Evolutionary conservation across 345 rosid genomes (phyloP), one percentile per base, ranked within the genome.

Genomic region (Eucalyptus grandis): DNA sequence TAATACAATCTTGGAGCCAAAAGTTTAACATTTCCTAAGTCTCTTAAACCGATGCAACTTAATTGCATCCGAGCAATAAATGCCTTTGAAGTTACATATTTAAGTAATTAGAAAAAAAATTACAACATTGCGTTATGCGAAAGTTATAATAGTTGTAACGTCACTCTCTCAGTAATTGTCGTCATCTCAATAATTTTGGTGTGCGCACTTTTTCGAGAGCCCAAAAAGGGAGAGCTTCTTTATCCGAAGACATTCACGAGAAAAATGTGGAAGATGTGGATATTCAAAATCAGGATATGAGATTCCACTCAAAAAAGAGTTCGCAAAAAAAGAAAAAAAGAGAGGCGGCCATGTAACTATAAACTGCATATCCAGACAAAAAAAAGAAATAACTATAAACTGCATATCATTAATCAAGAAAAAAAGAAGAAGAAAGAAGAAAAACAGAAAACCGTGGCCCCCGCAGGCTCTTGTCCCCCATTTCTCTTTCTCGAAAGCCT

Each of bases 121-220:
- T 37, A 37, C 1, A 2, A 72, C 0, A 72, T 40, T 37, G 1
- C 6, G 0, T 3, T 4, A 43, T 19, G 6, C 2, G 2, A 16
- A 69, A 69, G 22, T 69, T 16, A 72, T 19, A 43, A 3, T 0
- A 31, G 1, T 9, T 72, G 0, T 34, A 2, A 31, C 11, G 8
- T 11, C 4, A 4, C 6, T 72, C 26, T 9, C 3, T 3, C 2
- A 1, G 4, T 72, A 26, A 6, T 37, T 72, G 12, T 72, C 46
- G 0, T 4, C 4, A 10, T 72, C 7, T 12, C 26, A 37, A 19
- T 37, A 2, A 37, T 37, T 19, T 1, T 0, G 27, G 22, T 10
- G 5, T 37, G 26, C 7, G 3, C 27, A 72, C 14, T 37, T 17
- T 72, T 72, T 19, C 1, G 3, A 21, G 8, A 2, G 27, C 26